Base-by-base conservation (phyloP, 768 basidiomycete species). In the Russula ochroleuca region DNA sequence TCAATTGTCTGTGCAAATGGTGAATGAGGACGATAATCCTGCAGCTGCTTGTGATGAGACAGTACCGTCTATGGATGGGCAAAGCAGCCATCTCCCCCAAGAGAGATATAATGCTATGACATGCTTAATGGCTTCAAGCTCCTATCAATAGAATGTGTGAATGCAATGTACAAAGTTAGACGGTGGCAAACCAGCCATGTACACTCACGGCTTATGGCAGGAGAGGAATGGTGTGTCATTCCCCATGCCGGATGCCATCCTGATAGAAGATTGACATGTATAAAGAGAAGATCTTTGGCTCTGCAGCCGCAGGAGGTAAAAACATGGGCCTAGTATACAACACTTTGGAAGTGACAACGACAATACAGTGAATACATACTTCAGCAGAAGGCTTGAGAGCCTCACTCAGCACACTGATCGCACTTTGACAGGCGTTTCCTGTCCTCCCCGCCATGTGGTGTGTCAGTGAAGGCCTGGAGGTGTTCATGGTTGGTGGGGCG, bases 191-290 rank as follows among this genome's bases (percentile, higher is more conserved):
- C 25, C 25, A 11, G 23, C 57, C 13, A 76, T 85, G 70, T 73
- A 88, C 88, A 64, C 84, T 83, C 63, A 75, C 77, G 56, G 67
- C 69, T n/a, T n/a, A n/a, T n/a, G n/a, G n/a, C 11, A 78, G 81
- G 52, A 76, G 77, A 40, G 84, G 79, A 5, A 87, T 78, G 43
- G 75, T 73, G 70, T 78, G 84, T 67, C 84, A 83, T 47, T 92
- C 91, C 67, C 86, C 83, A 71, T 81, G 93, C 47, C 88, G 83
- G 60, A 93, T 79, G n/a, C 91, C 91, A 69, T 94, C n/a, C 91
- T 61, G 78, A 81, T 25, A 88, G 89, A 71, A 89, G 88, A 3
- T 81, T 78, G 28, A 78, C 70, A 62, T 81, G 81, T 49, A 90
- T 75, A 74, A 81, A 91, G 50, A 92, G 73, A 19, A 92, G 80